Base-by-base conservation (phyloP, 2,329 filamentous ascomycete species). In the Exophiala viscosa region DNA sequence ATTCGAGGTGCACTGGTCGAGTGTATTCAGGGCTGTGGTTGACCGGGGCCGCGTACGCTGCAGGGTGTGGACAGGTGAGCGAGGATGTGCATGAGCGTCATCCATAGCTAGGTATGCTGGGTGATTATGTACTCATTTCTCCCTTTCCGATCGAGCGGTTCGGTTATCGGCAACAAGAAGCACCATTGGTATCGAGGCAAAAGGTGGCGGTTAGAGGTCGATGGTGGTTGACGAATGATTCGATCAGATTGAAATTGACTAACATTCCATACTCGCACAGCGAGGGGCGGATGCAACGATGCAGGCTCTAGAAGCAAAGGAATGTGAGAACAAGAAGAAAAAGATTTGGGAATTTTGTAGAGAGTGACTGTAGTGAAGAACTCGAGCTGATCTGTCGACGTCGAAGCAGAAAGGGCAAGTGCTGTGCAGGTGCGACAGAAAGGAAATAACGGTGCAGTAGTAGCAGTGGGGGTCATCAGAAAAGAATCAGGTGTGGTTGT, bases 181-280 rank as follows among this genome's bases (percentile, higher is more conserved):
- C 49, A 55, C 52, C 47, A 59, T 49, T 54, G 53, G 50, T 33
- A 39, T 42, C 28, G 32, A n/a, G 23, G 34, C 31, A 38, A 14
- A 8, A 20, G 35, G 51, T 39, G 47, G 49, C 32, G 20, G 34
- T 31, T 15, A 47, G 39, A 31, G 38, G 32, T 47, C 9, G 15
- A 14, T 41, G 8, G 42, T 33, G 45, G 44, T 31, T 35, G 52
- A 40, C 45, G 34, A 53, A 49, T 54, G 55, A 46, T 32, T 50
- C 28, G 42, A n/a, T 18, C 28, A 46, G 34, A 40, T 32, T 53
- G 48, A 50, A 56, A 54, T 55, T 56, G 48, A 44, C 42, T 18
- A 35, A 42, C 56, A 56, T 59, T 59, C 56, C 56, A 47, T 8
- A 45, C 50, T 56, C 56, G 52, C 41, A n/a, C 56, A 28, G 49